phyloP scores from a whole-genome alignment of 2,329 filamentous ascomycete species.

The Phaeosphaeria sp. region DNA sequence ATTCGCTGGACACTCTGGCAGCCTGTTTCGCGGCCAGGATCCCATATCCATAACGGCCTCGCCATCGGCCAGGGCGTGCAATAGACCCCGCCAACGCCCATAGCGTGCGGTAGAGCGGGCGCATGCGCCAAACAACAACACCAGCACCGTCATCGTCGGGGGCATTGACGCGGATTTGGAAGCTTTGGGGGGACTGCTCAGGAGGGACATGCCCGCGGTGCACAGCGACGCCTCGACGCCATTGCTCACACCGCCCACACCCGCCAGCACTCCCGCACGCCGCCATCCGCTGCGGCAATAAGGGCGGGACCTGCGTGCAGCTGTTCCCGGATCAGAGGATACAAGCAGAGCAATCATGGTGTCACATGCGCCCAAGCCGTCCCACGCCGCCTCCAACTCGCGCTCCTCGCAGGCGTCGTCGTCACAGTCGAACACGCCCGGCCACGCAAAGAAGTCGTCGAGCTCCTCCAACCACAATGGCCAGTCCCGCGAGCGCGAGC shows the following conservation, averaged over 20 bases:
- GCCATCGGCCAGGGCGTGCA: conserved; percentile 28
- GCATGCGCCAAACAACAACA: conserved; percentile 27
- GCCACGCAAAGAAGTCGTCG: conserved; percentile 40
- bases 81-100: conserved; percentile 30
- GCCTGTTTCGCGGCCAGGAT: conserved; percentile 36
- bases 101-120: conserved; percentile 15
- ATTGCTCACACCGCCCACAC: conserved; percentile 16
- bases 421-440: conserved; percentile 27
- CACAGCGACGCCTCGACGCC: conserved; percentile 22
- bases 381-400: conserved; percentile 31
- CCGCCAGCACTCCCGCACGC: conserved; percentile 3
- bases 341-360: conserved; percentile 28
- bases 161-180: conserved; percentile 13
- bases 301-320: conserved; percentile 9
- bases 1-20: conserved; percentile 22
- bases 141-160: too few species aligned
- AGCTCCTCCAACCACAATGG: conserved; percentile 36
- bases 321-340: conserved; percentile 10
- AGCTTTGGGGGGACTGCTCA: conserved; percentile 3
- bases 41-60: conserved; percentile 32
- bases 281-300: conserved; percentile 1
- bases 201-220: conserved; percentile 31
- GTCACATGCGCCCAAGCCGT: conserved; percentile 30
- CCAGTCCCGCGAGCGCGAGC: conserved; percentile 40
- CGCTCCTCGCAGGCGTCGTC: conserved; percentile 31